Evolutionary conservation across 345 rosid species (phyloP).

Genomic region (Clarkia xantiana): DNA sequence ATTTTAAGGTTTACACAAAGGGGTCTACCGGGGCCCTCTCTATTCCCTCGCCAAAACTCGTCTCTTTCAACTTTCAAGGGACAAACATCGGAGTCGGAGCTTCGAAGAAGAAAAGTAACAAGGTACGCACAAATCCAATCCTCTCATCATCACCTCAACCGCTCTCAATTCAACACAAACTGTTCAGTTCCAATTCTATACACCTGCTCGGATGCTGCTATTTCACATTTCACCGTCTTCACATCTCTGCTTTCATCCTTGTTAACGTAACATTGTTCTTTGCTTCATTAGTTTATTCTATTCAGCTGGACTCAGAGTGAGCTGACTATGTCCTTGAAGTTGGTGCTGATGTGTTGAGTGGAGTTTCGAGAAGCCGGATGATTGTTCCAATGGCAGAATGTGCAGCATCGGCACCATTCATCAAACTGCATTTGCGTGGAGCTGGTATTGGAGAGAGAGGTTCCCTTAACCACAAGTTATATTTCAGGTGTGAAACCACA

Average conservation of each 20-base stretch:
- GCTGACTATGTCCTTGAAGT: neutral
- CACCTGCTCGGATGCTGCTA: neutral
- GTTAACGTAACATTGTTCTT: neutral
- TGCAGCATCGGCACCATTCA: constrained; percentile 25
- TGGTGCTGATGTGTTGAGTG: constrained; percentile 18
- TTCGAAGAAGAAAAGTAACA: neutral
- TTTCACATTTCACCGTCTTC: neutral
- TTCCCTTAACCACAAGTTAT: constrained; percentile 8
- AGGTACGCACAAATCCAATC: constrained; percentile 22
- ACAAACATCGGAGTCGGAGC: no score
- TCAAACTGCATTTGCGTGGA: constrained; percentile 27
- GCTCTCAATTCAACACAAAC: neutral
- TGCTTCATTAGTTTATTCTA: neutral
- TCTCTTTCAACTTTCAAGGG: no score
- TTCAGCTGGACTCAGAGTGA: neutral
- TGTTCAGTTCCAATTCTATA: neutral
- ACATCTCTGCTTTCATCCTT: neutral
- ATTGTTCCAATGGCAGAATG: constrained; percentile 35
- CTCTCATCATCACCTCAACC: neutral
- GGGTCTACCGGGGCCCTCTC: no score
- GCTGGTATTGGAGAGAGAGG: constrained; percentile 11
- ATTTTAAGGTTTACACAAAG: no score
- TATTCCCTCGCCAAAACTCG: no score
- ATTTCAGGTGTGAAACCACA: constrained; percentile 18
- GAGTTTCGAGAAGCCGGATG: neutral